Evolutionary conservation across 2,329 filamentous ascomycete genomes (phyloP).

Genomic region (Penicillium sp.): DNA sequence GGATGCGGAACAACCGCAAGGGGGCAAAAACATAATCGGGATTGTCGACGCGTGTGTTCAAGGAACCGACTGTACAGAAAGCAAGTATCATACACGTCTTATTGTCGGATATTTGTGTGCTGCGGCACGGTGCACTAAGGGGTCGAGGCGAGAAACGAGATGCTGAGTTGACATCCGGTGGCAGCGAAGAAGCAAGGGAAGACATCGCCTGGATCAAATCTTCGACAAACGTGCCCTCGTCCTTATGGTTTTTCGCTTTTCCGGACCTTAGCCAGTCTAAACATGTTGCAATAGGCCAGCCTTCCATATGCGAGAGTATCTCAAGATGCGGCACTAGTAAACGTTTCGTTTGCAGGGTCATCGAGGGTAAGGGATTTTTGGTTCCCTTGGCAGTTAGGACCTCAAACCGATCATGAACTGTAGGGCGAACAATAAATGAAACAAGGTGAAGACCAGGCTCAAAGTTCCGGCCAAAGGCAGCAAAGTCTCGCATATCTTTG

Average conservation of each 20-base stretch:
- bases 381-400: conserved; percentile 63
- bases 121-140: conserved; percentile 43
- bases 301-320: conserved; percentile 53
- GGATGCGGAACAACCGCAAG: conserved; percentile 67
- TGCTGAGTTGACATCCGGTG: conserved; percentile 37
- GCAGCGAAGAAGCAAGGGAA: conserved; percentile 49
- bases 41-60: conserved; percentile 60
- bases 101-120: conserved; percentile 28
- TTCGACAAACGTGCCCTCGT: conserved; percentile 47
- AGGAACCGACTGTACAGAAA: conserved; percentile 67
- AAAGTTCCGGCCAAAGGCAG: conserved; percentile 34
- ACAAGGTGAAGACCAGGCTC: conserved; percentile 48
- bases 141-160: conserved; percentile 45
- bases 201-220: conserved; percentile 50
- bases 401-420: conserved; percentile 65
- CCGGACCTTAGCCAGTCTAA: conserved; percentile 39
- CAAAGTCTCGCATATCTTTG: conserved; percentile 66
- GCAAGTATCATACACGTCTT: conserved; percentile 54
- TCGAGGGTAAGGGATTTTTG: conserved; percentile 65
- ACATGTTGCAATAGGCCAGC: conserved; percentile 44
- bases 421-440: conserved; percentile 50
- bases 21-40: conserved; percentile 64
- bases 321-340: conserved; percentile 62
- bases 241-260: conserved; percentile 29
- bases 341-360: conserved; percentile 57